Percentiles rank a stretch among this genome's conserved stretches.
phyloP scores from a whole-genome alignment of 2,329 filamentous ascomycete species.

The Colletotrichum neosansevieriae region DNA sequence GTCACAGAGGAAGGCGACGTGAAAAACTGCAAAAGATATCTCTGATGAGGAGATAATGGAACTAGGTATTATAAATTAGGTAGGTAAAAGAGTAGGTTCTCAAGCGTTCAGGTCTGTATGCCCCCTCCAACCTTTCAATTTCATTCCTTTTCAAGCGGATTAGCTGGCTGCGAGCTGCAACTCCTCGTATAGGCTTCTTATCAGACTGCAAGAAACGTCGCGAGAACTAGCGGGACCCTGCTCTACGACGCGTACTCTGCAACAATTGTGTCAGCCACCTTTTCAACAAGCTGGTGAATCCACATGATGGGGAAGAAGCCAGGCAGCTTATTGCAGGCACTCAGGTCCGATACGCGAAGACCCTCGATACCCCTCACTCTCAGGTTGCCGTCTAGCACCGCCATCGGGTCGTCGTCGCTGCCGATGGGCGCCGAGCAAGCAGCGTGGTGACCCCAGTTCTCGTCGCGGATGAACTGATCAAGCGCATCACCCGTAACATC shows the following conservation, averaged over 20 bases:
- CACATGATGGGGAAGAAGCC: conserved; percentile 61
- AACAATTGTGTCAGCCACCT: conserved; percentile 56
- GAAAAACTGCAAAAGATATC: no score
- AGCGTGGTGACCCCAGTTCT: conserved; percentile 69
- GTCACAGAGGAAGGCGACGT: neutral
- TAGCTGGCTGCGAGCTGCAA: no score
- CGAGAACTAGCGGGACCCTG: no score
- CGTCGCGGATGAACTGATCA: conserved; percentile 35
- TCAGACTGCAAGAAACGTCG: no score
- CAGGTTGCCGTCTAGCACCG: conserved; percentile 69
- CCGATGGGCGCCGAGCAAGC: conserved; percentile 69
- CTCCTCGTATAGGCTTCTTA: no score
- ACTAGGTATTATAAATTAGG: no score
- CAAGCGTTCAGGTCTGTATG: no score
- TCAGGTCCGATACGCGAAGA: conserved; percentile 72
- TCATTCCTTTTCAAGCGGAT: no score
- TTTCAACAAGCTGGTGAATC: conserved; percentile 69
- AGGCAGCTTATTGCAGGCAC: conserved; percentile 62
- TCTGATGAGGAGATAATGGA: no score
- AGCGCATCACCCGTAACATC: neutral
- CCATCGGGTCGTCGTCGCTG: conserved; percentile 63
- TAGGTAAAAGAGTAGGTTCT: no score
- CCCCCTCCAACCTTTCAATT: no score
- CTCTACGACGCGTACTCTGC: neutral
- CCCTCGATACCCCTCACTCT: conserved; percentile 66